Percentiles rank a stretch among this genome's conserved stretches.
These are phyloP conservation scores for Rhexocercosporidium sp. DNA, from an alignment of 2,329 filamentous ascomycete genomes.

Conservation along the genomic window DNA sequence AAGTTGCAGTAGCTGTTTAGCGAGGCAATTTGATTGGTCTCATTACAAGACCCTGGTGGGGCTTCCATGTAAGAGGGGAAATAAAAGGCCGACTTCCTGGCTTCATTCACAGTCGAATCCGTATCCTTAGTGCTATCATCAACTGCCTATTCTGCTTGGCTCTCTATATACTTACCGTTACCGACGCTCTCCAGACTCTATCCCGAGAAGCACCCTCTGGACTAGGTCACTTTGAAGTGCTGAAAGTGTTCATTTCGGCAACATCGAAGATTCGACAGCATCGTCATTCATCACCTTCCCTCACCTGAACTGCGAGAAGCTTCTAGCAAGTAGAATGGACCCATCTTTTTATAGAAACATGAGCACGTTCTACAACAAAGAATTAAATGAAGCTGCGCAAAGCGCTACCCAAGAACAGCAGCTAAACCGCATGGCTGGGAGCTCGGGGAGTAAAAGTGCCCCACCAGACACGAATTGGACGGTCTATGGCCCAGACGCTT, in stretches of 20 bases:
- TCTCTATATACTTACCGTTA: not conserved
- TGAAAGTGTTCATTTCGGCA: not conserved
- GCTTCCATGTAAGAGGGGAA: not conserved
- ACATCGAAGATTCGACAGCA: not conserved
- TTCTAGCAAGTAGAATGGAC: not conserved
- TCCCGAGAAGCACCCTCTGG: too few species aligned
- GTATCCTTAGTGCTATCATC: not conserved
- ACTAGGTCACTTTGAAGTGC: not conserved
- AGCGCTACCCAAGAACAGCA: not conserved
- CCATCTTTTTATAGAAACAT: not conserved
- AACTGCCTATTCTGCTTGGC: not conserved
- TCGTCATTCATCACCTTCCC: not conserved
- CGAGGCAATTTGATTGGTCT: not conserved
- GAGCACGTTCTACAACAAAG: not conserved
- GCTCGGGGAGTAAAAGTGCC: not conserved
- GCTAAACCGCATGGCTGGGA: not conserved
- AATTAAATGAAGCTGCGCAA: too few species aligned
- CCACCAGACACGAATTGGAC: slow-evolving; percentile 27
- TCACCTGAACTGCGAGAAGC: not conserved
- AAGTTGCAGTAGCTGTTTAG: not conserved
- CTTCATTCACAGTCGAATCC: not conserved
- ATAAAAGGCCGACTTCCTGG: not conserved
- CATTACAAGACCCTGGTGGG: not conserved
- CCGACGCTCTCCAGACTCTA: not conserved
- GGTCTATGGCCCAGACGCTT: slow-evolving; percentile 26